Conservation (phyloP, 2,329 filamentous ascomycete genomes). For the Talaromyces amestolkiae region DNA sequence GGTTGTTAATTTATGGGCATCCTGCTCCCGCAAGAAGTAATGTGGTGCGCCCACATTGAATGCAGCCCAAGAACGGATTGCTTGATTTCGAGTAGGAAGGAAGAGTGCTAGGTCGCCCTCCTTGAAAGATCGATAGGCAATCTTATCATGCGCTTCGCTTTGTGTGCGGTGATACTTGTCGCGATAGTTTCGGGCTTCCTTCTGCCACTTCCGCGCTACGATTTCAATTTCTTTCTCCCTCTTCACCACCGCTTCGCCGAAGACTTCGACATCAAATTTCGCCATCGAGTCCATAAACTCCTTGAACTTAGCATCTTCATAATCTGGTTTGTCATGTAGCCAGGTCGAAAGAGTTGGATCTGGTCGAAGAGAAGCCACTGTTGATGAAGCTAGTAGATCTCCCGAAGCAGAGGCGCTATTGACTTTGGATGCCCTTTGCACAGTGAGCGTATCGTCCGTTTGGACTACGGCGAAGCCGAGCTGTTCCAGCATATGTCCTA, state of each 20-base stretch:
- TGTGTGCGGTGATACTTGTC: conserved; percentile 80
- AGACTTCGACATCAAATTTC: conserved; percentile 77
- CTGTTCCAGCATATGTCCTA: conserved; percentile 79
- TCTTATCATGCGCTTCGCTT: conserved; percentile 89
- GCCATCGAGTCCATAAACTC: conserved; percentile 71
- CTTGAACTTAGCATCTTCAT: conserved; percentile 71
- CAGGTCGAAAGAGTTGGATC: conserved; percentile 78
- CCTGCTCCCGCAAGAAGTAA: conserved; percentile 92
- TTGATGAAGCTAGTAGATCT: conserved; percentile 37
- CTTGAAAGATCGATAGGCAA: conserved; percentile 93
- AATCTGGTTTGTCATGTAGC: conserved; percentile 66
- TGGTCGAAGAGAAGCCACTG: conserved; percentile 38
- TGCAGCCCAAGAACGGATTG: conserved; percentile 91
- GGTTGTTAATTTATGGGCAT: conserved; percentile 76
- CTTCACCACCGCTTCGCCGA: conserved; percentile 80
- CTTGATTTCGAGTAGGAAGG: conserved; percentile 89
- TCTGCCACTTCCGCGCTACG: conserved; percentile 87
- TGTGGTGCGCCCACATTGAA: conserved; percentile 98
- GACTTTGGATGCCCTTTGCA: conserved; percentile 67
- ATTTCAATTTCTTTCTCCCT: conserved; percentile 92
- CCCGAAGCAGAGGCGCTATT: conserved; percentile 36
- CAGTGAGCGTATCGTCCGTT: conserved; percentile 67
- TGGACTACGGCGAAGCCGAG: conserved; percentile 80
- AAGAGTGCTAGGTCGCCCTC: conserved; percentile 94
- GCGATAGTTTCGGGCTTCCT: conserved; percentile 79